A percentile compares a stretch with the other conserved stretches of the same genome.
phyloP scores from a whole-genome alignment of 2,329 filamentous ascomycete genomes.

The Aspergillus luchuensis region DNA sequence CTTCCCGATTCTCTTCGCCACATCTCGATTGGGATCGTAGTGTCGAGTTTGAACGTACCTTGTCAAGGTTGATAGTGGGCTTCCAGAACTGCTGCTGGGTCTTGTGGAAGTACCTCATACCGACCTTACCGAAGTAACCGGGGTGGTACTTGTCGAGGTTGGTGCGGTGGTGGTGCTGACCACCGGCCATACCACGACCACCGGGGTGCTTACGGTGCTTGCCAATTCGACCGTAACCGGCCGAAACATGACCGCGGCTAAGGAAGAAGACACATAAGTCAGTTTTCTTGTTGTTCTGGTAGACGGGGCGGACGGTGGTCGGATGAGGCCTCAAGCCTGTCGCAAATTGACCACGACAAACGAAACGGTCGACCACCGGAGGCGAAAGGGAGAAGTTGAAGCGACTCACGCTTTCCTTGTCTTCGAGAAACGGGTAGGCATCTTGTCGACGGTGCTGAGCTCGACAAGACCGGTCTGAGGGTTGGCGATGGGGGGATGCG shows the following conservation, averaged over 20 bases:
- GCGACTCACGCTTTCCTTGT: slow-evolving; percentile 53
- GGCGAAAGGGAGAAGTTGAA: slow-evolving; percentile 22
- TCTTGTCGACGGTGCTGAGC: slow-evolving; percentile 47
- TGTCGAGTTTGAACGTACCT: slow-evolving; percentile 61
- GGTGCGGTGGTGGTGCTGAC: slow-evolving; percentile 97
- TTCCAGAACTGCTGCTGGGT: slow-evolving; percentile 97
- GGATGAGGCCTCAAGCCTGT: slow-evolving; percentile 9
- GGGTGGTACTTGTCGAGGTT: slow-evolving; percentile 94
- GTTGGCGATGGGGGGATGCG: slow-evolving; percentile 40
- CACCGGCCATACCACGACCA: slow-evolving; percentile 89
- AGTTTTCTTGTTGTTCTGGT: slow-evolving; percentile 6
- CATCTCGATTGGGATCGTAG: slow-evolving; percentile 6
- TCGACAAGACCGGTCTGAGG: slow-evolving; percentile 44
- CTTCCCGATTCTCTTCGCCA: slow-evolving; percentile 6
- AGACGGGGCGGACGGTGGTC: neutral
- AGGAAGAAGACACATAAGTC: slow-evolving; percentile 24
- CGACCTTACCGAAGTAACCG: slow-evolving; percentile 98
- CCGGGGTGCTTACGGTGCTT: slow-evolving; percentile 94
- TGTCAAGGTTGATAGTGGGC: slow-evolving; percentile 97
- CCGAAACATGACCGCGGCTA: slow-evolving; percentile 95
- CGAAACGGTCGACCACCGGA: slow-evolving; percentile 17
- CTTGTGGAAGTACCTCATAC: slow-evolving; percentile 97
- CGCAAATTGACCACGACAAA: slow-evolving; percentile 15
- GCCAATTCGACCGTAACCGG: slow-evolving; percentile 96
- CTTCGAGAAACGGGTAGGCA: slow-evolving; percentile 55